These are phyloP conservation scores for Babesia divergens DNA, from an alignment of 169 alveolate genomes.

Conservation along the genomic window DNA sequence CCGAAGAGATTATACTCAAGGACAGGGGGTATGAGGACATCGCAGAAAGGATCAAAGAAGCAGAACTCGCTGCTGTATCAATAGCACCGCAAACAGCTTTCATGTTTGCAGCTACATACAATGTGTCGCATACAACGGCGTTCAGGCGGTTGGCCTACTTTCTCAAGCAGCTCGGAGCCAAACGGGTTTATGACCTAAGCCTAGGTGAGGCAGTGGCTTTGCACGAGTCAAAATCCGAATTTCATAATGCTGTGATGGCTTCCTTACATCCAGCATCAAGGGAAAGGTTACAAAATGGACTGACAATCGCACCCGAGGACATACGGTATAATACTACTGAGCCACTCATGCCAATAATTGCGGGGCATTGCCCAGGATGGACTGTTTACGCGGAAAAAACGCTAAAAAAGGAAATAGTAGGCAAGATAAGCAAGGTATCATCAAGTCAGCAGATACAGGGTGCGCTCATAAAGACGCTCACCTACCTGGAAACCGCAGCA, in stretches of 20 bases:
- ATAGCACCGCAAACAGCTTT: conserved; percentile 84
- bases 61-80: conserved; percentile 71
- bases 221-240: conserved; percentile 58
- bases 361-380: conserved; percentile 93
- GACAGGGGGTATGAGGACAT: conserved; percentile 79
- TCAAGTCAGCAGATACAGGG: conserved; percentile 87
- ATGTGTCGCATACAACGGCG: conserved; percentile 49
- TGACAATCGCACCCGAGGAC: neutral
- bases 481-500: neutral
- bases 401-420: conserved; percentile 75
- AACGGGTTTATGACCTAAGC: conserved; percentile 55
- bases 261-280: neutral
- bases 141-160: conserved; percentile 57
- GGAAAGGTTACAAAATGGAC: neutral
- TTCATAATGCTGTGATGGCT: neutral
- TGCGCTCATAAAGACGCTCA: conserved; percentile 68
- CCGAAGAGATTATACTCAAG: conserved; percentile 83
- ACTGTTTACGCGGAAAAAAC: conserved; percentile 90
- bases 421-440: conserved; percentile 82
- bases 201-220: conserved; percentile 60
- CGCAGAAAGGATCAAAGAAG: conserved; percentile 49
- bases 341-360: conserved; percentile 34
- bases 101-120: conserved; percentile 71
- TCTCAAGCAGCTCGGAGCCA: conserved; percentile 66
- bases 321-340: no score